Evolutionary conservation across 345 rosid species (phyloP), one percentile per base, ranked within the genome.

Genomic region (Salix udensis): DNA sequence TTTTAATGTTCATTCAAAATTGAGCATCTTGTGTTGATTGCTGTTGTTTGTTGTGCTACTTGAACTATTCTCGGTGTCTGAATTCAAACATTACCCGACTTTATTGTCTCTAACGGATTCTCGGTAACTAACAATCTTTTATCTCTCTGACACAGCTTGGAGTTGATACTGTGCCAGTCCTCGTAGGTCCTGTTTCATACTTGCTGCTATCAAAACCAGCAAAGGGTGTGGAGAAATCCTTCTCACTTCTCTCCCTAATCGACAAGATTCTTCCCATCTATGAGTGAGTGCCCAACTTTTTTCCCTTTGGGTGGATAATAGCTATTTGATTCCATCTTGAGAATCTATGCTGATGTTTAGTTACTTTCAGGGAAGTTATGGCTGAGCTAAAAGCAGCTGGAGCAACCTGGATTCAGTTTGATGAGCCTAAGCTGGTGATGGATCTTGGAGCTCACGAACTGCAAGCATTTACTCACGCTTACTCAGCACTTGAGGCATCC

Each of bases 181-280:
- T 94, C 78, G 77, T 92, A 77, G 98, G 98, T 62, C 98, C 98
- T 69, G 98, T 95, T 74, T 90, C 97, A 40, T 95, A 92, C 88
- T 83, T 94, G 89, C 81, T 94, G 85, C 94, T 94, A 46, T 92
- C 98, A 26, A 94, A 94, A 85, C 97, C 91, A 78, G 94, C 93
- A 62, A 94, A 94, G 91, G 97, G 96, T 73, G 94, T 93, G 74
- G 94, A 93, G 72, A 92, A 92, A 87, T 86, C 85, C 69, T 94
- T 91, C 65, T 79, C 87, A 78, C 89, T 91, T 84, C 96, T 95
- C 58, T 95, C 98, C 60, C 89, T 95, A 71, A 86, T 95, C 52
- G 91, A 83, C 84, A 91, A 90, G 77, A 89, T 95, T 75, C 93
- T 95, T 80, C 93, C 97, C 4, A 53, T 95, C 81, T 93, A 95